These are phyloP conservation scores for Globisporangium abappressorium DNA, from an alignment of 352 stramenopile species.

Conservation along the genomic window DNA sequence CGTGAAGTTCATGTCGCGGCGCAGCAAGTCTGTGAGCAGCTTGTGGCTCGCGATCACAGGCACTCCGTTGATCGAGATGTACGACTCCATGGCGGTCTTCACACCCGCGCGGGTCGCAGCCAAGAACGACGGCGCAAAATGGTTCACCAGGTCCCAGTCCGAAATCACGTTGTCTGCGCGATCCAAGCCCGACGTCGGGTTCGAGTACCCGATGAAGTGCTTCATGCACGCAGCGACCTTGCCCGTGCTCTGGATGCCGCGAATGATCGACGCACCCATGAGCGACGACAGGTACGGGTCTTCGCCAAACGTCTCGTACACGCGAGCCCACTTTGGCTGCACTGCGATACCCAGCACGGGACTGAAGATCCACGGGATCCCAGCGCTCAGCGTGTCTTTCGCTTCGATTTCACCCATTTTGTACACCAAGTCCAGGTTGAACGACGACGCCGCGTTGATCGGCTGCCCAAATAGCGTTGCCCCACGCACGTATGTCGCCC, in stretches of 20 bases:
- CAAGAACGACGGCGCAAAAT: slow-evolving; percentile 74
- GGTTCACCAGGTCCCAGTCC: slow-evolving; percentile 69
- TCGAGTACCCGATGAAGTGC: slow-evolving; percentile 86
- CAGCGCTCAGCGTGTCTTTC: slow-evolving; percentile 83
- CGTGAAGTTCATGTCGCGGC: slow-evolving; percentile 85
- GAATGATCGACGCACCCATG: slow-evolving; percentile 71
- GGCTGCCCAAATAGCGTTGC: slow-evolving; percentile 85
- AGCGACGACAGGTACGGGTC: slow-evolving; percentile 72
- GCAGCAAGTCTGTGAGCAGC: slow-evolving; percentile 74
- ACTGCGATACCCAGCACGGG: slow-evolving; percentile 83
- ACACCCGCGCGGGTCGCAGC: slow-evolving; percentile 68
- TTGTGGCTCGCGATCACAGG: slow-evolving; percentile 85
- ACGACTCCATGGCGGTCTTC: slow-evolving; percentile 90
- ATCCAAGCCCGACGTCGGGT: slow-evolving; percentile 61
- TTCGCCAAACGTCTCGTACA: slow-evolving; percentile 94
- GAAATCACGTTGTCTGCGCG: slow-evolving; percentile 66
- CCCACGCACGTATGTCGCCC: slow-evolving; percentile 84
- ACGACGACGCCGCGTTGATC: slow-evolving; percentile 87
- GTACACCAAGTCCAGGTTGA: slow-evolving; percentile 77
- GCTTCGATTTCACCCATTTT: slow-evolving; percentile 72
- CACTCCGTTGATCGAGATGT: slow-evolving; percentile 85
- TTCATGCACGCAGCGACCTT: slow-evolving; percentile 85
- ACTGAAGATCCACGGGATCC: slow-evolving; percentile 91
- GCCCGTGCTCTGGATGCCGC: slow-evolving; percentile 73
- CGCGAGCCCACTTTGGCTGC: slow-evolving; percentile 82